A percentile compares a stretch with the other conserved stretches of the same genome.
phyloP scores from a whole-genome alignment of 176 grass and related monocot species.

The Saccharum spontaneum region DNA sequence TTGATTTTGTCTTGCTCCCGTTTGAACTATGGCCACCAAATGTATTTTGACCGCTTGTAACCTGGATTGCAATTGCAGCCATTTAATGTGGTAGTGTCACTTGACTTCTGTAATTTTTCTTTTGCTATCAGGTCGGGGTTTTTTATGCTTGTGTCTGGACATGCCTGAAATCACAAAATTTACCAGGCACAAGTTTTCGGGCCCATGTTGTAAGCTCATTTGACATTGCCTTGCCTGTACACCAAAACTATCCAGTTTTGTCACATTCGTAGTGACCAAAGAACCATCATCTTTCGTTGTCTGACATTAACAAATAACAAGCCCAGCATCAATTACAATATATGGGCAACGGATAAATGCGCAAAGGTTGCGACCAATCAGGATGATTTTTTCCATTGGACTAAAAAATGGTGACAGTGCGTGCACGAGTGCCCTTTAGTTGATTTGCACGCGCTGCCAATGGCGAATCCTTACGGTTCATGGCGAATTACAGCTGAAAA shows the following conservation, averaged over 20 bases:
- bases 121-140: not conserved
- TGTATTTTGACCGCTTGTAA: conserved; percentile 21
- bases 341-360: not conserved
- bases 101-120: not conserved
- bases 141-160: not conserved
- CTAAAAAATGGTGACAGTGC: not conserved
- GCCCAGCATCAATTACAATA: not conserved
- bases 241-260: not conserved
- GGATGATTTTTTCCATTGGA: not conserved
- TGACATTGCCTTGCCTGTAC: not conserved
- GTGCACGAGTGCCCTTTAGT: not conserved
- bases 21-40: not conserved
- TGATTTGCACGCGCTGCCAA: not conserved
- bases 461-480: not conserved
- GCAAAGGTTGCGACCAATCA: not conserved
- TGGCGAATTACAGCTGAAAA: conserved; percentile 30
- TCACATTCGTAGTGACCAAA: not conserved
- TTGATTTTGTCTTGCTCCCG: conserved; percentile 32
- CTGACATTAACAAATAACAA: not conserved
- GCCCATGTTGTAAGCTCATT: not conserved
- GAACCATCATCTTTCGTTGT: not conserved
- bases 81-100: not conserved
- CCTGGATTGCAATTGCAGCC: conserved; percentile 11
- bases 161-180: not conserved
- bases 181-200: not conserved